Base-by-base conservation (phyloP, 2,329 filamentous ascomycete genomes). In the Aspergillus sp. region DNA sequence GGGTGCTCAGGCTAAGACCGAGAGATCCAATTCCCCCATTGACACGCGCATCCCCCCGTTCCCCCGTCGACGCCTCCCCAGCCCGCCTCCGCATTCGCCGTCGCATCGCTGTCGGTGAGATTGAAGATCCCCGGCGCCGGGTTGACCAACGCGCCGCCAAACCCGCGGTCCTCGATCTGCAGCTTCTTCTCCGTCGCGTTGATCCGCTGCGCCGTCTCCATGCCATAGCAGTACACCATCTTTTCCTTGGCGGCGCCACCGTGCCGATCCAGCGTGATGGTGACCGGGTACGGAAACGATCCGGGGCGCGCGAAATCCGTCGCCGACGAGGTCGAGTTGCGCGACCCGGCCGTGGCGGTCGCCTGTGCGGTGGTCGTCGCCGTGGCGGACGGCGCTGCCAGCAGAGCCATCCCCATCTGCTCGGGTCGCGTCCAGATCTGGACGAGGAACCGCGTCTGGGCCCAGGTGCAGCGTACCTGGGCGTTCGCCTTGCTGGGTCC, bases 231-330 rank as follows among this genome's bases (percentile, higher is more conserved):
- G 61, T 84, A 86, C 0, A 84, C 71, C 55, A 81, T 77, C 66
- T 86, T 87, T 56, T 78, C 69, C 21, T 70, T 70, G 1, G 75
- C 67, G 9, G 75, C 67, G 1, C 84, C 83, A 10, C 83, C 83
- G 58, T 86, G 82, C 2, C 84, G 75, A 61, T 87, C 84, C 2
- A 86, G 53, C 0, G 79, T 81, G 38, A 87, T 74, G 0, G 80
- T 85, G 1, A 85, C 75, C 0, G 82, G 81, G 59, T 85, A 86
- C 0, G 84, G 83, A 56, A 87, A 84, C 1, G 80, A 81, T 2
- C 82, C 81, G 1, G 81, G 81, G 1, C 76, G 74, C 13, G 69
- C 70, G 62, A 81, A 79, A 52, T 78, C 68, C 20, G 75, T 77
- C 2, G 77, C 66, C 5, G 71, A 72, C 4, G 71, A 72, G 5